Evolutionary conservation across 2,329 filamentous ascomycete species (phyloP).

Genomic region (Epichloe brachyelytri): DNA sequence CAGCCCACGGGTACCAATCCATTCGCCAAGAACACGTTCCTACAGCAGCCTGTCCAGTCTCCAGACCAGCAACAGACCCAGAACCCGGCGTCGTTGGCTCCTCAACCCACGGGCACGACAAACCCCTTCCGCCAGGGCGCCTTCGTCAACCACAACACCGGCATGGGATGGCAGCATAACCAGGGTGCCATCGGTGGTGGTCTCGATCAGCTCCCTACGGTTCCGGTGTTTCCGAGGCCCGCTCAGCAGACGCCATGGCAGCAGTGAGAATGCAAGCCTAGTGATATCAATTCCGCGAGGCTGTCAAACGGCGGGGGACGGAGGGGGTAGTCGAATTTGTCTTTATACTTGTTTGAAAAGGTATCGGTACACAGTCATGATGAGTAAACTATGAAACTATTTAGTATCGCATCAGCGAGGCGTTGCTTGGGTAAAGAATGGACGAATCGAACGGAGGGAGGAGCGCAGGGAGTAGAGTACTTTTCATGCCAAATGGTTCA

Average conservation of each 20-base stretch:
- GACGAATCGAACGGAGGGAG: not conserved
- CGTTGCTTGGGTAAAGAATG: slow-evolving; percentile 6
- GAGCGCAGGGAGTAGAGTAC: not conserved
- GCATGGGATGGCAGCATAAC: slow-evolving; percentile 75
- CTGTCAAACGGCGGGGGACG: not conserved
- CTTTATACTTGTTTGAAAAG: not conserved
- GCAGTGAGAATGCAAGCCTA: slow-evolving; percentile 15
- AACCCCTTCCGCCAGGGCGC: slow-evolving; percentile 90
- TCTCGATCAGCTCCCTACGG: slow-evolving; percentile 64
- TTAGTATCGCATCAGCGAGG: slow-evolving; percentile 7
- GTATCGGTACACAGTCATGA: not conserved
- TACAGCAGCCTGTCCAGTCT: slow-evolving; percentile 16
- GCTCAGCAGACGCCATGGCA: slow-evolving; percentile 51
- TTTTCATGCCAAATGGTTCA: not conserved
- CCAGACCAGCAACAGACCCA: slow-evolving; percentile 30
- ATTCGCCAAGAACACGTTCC: slow-evolving; percentile 35
- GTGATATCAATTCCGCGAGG: not conserved
- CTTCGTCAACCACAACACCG: slow-evolving; percentile 81
- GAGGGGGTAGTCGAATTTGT: not conserved
- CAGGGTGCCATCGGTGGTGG: slow-evolving; percentile 71
- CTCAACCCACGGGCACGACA: slow-evolving; percentile 75
- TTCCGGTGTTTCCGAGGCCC: slow-evolving; percentile 77
- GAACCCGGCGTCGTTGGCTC: slow-evolving; percentile 37
- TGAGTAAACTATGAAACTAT: slow-evolving; percentile 5
- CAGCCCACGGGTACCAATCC: slow-evolving; percentile 46